These are phyloP conservation scores for Leccinum subgranulosum DNA, from an alignment of 768 basidiomycete species.

Conservation along the genomic window DNA sequence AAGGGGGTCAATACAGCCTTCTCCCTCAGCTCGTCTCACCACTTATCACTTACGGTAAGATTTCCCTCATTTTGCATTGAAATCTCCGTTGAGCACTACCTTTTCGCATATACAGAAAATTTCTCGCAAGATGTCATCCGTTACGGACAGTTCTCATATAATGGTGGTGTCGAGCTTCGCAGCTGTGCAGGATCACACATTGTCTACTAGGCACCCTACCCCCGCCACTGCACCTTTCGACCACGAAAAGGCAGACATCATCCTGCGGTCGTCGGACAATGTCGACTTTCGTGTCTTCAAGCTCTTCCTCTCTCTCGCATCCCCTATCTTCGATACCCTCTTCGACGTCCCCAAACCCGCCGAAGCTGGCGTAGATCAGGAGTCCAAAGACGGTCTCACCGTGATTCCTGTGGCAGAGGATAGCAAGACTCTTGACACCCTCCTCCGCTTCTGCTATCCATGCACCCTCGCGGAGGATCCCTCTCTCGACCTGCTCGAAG, in stretches of 20 bases:
- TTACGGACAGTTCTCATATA: neutral
- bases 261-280: neutral
- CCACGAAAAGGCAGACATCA: neutral
- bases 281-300: neutral
- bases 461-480: neutral
- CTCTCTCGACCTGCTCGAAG: neutral
- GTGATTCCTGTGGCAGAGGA: neutral
- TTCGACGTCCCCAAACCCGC: neutral
- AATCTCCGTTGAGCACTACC: neutral
- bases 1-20: neutral
- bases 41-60: neutral
- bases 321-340: neutral
- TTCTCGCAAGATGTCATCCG: neutral
- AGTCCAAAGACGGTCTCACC: neutral
- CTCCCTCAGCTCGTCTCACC: neutral
- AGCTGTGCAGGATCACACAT: neutral
- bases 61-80: neutral
- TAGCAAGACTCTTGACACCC: neutral
- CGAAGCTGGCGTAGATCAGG: neutral
- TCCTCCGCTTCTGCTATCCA: constrained; percentile 23
- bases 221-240: neutral
- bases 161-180: neutral
- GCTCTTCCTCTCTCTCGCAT: neutral
- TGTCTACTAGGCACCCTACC: neutral
- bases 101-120: neutral